phyloP scores from a whole-genome alignment of 2,329 filamentous ascomycete genomes.

The Claviceps monticola region DNA sequence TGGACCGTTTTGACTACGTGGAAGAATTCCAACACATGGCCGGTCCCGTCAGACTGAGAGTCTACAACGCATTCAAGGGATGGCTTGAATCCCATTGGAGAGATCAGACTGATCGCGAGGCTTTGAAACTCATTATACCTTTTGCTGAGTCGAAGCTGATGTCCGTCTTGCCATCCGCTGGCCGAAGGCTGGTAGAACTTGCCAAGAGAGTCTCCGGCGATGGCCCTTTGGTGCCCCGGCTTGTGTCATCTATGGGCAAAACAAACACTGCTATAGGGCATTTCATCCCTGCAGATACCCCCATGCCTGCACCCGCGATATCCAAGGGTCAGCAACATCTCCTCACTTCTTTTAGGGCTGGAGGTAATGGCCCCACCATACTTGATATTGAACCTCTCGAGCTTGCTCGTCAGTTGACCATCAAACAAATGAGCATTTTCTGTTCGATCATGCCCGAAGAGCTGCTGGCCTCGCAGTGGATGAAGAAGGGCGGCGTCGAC shows the following conservation, averaged over 20 bases:
- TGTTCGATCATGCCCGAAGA: constrained; percentile 87
- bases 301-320: constrained; percentile 55
- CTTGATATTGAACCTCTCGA: constrained; percentile 87
- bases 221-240: constrained; percentile 64
- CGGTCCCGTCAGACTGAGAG: constrained; percentile 69
- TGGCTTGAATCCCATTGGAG: constrained; percentile 97
- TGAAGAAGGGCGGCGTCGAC: constrained; percentile 66
- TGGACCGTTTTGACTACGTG: constrained; percentile 86
- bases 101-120: constrained; percentile 62
- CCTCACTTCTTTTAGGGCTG: constrained; percentile 61
- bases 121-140: constrained; percentile 59
- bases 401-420: constrained; percentile 78
- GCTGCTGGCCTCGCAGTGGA: constrained; percentile 84
- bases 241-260: constrained; percentile 79
- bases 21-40: constrained; percentile 62
- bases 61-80: constrained; percentile 93
- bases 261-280: constrained; percentile 61
- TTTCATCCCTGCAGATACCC: constrained; percentile 56
- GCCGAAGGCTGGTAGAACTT: constrained; percentile 67
- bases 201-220: constrained; percentile 63
- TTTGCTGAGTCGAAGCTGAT: constrained; percentile 68
- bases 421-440: constrained; percentile 85
- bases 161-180: constrained; percentile 58
- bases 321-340: constrained; percentile 63
- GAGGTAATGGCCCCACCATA: constrained; percentile 56